Base-by-base conservation (phyloP, 306 rosid genomes). In the Glycyrrhiza uralensis region DNA sequence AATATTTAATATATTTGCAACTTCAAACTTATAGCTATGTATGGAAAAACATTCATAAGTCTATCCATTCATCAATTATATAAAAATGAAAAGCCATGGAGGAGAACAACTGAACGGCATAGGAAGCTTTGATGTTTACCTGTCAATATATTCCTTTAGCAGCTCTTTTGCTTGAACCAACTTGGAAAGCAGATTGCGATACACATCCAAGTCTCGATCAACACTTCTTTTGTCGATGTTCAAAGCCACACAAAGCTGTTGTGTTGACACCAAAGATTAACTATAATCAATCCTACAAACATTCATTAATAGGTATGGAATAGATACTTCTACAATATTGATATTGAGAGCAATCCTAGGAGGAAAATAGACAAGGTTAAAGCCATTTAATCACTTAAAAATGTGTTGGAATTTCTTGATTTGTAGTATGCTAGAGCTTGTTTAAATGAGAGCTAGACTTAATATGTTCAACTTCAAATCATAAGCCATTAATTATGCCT, bases 101-200 rank as follows among this genome's bases (percentile, higher is more conserved):
- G 11, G 47, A 33, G 67, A 60, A 60, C 30, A 35, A 20, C 32
- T 61, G 35, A 5, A 20, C 19, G 18, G 32, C 29, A 36, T 38
- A 1, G 20, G 18, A 61, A 61, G 18, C 12, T 20, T 61, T 36
- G 38, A n/a, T 59, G 66, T 19, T 57, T 85, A 95, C 97, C 99
- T 91, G 74, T 82, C 93, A 47, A 95, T 74, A 23, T 95, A 95
- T 85, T 95, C 99, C 92, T 72, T 91, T 38, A 91, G 96, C 76
- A 95, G 82, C 74, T 95, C 97, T 74, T 95, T 95, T 13, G 99
- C 99, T 83, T 95, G 99, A 81, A 91, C 99, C 85, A 95, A 75
- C 82, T 92, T 95, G 32, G 99, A 91, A 44, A 95, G 99, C 72
- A 91, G 83, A 80, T 95, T 91, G 50, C 97, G 97, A 68, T 91